phyloP scores from a whole-genome alignment of 768 basidiomycete species.

The Pisolithus marmoratus region DNA sequence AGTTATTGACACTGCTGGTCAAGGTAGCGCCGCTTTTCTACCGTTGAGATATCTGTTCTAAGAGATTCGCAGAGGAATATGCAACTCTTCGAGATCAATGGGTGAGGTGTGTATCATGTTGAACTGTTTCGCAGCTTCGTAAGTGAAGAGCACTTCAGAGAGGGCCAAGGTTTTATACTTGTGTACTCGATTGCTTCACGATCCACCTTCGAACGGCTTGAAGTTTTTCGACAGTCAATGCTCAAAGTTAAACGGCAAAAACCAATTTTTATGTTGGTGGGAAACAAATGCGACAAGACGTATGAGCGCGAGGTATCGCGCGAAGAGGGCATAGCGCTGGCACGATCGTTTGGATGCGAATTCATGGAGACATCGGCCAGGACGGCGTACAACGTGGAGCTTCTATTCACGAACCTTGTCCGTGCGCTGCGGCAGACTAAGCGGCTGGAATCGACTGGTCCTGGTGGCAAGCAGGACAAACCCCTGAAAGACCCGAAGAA shows the following conservation, averaged over 20 bases:
- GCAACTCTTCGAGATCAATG: constrained; percentile 95
- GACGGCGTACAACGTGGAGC: constrained; percentile 88
- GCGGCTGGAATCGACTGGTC: constrained; percentile 43
- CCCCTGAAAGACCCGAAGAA: constrained; percentile 41
- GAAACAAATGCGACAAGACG: constrained; percentile 94
- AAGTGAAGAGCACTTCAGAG: constrained; percentile 41
- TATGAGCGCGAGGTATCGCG: constrained; percentile 86
- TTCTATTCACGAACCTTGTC: constrained; percentile 83
- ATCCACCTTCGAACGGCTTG: constrained; percentile 84
- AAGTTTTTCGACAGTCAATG: constrained; percentile 88
- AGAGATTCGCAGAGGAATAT: constrained; percentile 74
- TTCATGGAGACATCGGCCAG: constrained; percentile 98
- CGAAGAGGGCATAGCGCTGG: constrained; percentile 81
- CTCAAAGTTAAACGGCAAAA: constrained; percentile 79
- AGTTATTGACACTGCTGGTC: constrained; percentile 95
- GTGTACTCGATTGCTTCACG: constrained; percentile 97
- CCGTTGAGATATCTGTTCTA: constrained; percentile 11
- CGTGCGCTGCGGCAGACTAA: constrained; percentile 72
- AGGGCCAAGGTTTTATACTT: constrained; percentile 96
- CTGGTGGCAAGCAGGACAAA: constrained; percentile 34
- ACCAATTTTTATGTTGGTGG: constrained; percentile 90
- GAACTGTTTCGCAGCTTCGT: constrained; percentile 3
- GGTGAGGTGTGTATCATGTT: constrained; percentile 69
- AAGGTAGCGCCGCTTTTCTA: constrained; percentile 54
- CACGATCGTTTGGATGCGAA: constrained; percentile 81